These are phyloP conservation scores for Pestalotiopsis sp. DNA, from an alignment of 2,329 filamentous ascomycete genomes.

Conservation along the genomic window DNA sequence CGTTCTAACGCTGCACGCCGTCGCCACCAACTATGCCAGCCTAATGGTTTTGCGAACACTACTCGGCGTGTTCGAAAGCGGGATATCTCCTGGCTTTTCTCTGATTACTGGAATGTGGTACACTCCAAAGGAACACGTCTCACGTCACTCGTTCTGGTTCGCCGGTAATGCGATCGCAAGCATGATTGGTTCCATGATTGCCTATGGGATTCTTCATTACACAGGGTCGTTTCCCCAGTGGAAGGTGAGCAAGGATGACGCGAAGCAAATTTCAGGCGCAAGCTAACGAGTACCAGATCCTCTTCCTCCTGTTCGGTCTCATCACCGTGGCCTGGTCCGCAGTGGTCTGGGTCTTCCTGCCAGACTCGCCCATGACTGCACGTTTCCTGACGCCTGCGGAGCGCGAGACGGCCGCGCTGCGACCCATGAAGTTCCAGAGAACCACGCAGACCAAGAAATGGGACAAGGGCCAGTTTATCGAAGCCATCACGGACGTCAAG, in stretches of 20 bases:
- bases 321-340: slow-evolving; percentile 55
- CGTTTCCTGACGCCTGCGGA: slow-evolving; percentile 60
- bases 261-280: background rate
- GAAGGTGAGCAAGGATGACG: background rate
- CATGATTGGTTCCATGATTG: slow-evolving; percentile 50
- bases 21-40: slow-evolving; percentile 49
- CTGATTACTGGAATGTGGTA: slow-evolving; percentile 60
- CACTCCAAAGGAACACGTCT: slow-evolving; percentile 57
- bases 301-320: slow-evolving; percentile 55
- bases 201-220: slow-evolving; percentile 37
- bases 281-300: background rate
- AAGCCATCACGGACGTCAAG: slow-evolving; percentile 61
- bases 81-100: slow-evolving; percentile 57
- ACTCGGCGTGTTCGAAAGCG: slow-evolving; percentile 57
- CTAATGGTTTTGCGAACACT: slow-evolving; percentile 55
- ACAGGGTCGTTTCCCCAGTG: background rate
- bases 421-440: background rate
- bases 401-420: slow-evolving; percentile 26
- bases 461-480: slow-evolving; percentile 52
- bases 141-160: slow-evolving; percentile 59
- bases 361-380: slow-evolving; percentile 56
- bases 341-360: slow-evolving; percentile 50
- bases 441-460: slow-evolving; percentile 31
- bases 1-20: slow-evolving; percentile 46
- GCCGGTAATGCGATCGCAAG: slow-evolving; percentile 52